phyloP scores from a whole-genome alignment of 805 yeast species.

The Candida lessepsii region DNA sequence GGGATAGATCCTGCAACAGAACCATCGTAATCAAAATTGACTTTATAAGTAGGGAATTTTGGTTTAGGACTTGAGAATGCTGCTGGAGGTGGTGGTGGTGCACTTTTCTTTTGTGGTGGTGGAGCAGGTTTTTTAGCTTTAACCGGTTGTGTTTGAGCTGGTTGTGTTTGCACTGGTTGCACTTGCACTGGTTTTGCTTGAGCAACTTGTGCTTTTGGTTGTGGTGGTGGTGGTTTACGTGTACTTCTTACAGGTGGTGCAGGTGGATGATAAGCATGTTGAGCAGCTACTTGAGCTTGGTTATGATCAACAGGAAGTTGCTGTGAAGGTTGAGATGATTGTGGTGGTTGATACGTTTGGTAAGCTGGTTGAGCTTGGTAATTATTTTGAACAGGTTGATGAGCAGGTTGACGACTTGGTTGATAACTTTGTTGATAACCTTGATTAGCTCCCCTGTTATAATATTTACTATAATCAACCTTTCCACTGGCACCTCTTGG shows the following conservation, averaged over 20 bases:
- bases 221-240: slow-evolving; percentile 16
- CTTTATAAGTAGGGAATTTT: slow-evolving; percentile 74
- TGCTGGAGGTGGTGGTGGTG: slow-evolving; percentile 57
- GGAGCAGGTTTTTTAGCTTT: slow-evolving; percentile 14
- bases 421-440: slow-evolving; percentile 23
- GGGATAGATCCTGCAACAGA: slow-evolving; percentile 81
- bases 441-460: slow-evolving; percentile 29
- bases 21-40: slow-evolving; percentile 86
- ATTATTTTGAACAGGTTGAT: slow-evolving; percentile 19
- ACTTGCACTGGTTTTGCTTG: background rate
- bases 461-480: slow-evolving; percentile 44
- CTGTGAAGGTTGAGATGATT: slow-evolving; percentile 6
- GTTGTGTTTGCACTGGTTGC: slow-evolving; percentile 10
- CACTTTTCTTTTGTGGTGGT: slow-evolving; percentile 52
- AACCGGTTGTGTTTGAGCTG: slow-evolving; percentile 11
- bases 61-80: slow-evolving; percentile 61
- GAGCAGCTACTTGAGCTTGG: slow-evolving; percentile 1
- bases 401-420: slow-evolving; percentile 16
- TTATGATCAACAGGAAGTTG: slow-evolving; percentile 4
- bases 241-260: slow-evolving; percentile 10
- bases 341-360: slow-evolving; percentile 17
- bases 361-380: slow-evolving; percentile 14
- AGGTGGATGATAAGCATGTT: slow-evolving; percentile 14
- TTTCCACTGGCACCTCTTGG: slow-evolving; percentile 56
- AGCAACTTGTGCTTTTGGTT: slow-evolving; percentile 7